Percentiles rank a stretch among this genome's conserved stretches.
phyloP scores from a whole-genome alignment of 1,139 yeast genomes.

The Hanseniaspora sp. region DNA sequence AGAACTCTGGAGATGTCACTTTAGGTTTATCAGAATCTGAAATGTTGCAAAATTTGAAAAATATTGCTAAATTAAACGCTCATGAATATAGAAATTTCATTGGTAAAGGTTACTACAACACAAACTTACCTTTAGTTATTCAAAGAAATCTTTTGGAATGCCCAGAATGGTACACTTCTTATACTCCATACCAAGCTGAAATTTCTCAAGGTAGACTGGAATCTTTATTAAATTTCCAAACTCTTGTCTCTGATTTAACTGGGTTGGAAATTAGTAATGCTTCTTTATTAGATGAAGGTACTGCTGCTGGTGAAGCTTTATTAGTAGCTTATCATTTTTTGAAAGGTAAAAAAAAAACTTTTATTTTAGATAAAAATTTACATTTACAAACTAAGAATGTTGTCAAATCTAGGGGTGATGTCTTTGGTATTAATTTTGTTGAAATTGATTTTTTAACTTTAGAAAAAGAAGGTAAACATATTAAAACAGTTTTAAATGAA shows the following conservation, averaged over 20 bases:
- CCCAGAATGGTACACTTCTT: conserved; percentile 97
- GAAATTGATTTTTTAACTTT: conserved; percentile 38
- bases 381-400: conserved; percentile 84
- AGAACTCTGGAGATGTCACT: conserved; percentile 38
- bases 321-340: conserved; percentile 60
- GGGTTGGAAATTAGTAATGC: conserved; percentile 91
- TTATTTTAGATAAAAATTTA: conserved; percentile 61
- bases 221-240: conserved; percentile 79
- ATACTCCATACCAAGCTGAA: conserved; percentile 97
- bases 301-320: conserved; percentile 98
- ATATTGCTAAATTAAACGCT: conserved; percentile 65
- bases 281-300: conserved; percentile 87
- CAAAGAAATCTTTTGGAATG: conserved; percentile 83
- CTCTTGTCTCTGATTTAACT: conserved; percentile 76
- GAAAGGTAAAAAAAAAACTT: conserved; percentile 56
- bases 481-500: conserved; percentile 24
- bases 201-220: conserved; percentile 94
- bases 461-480: conserved; percentile 26
- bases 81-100: conserved; percentile 58
- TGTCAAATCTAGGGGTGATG: conserved; percentile 63
- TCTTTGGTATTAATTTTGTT: conserved; percentile 56
- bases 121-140: conserved; percentile 80
- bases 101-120: conserved; percentile 92
- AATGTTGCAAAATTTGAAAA: conserved; percentile 57
- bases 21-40: conserved; percentile 73